Evolutionary conservation across 2,329 filamentous ascomycete genomes (phyloP).

Genomic region (Aspergillus sp.): DNA sequence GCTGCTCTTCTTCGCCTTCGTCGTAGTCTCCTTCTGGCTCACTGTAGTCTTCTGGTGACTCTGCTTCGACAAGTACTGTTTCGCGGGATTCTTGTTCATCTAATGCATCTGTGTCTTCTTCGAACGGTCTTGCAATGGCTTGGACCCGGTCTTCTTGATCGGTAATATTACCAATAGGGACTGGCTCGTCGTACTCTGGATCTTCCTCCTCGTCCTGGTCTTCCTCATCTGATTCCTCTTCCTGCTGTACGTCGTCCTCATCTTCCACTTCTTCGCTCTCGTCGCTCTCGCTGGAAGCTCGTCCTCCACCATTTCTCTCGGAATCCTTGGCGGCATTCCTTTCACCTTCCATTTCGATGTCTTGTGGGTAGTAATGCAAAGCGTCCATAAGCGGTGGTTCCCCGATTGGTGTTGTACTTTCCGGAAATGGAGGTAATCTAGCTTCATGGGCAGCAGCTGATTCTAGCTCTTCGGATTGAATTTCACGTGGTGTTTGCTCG

Average conservation of each 20-base stretch:
- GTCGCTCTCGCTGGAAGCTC: slow-evolving; percentile 1
- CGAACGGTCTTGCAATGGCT: too few relatives aligned
- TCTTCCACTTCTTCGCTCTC: slow-evolving; percentile 3
- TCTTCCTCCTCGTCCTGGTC: slow-evolving; percentile 7
- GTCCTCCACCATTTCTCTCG: slow-evolving; percentile 2
- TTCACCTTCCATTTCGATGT: slow-evolving; percentile 4
- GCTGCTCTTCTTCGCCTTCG: slow-evolving; percentile 9
- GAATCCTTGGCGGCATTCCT: background rate
- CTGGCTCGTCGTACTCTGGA: slow-evolving; percentile 1
- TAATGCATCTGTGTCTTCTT: background rate
- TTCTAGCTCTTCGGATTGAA: background rate
- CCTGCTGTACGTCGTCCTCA: background rate
- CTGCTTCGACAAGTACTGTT: slow-evolving; percentile 6
- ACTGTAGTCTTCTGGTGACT: slow-evolving; percentile 2
- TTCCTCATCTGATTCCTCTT: slow-evolving; percentile 1
- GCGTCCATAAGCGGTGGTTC: background rate
- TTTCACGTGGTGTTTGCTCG: background rate
- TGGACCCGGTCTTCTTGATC: too few relatives aligned
- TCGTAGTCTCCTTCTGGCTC: slow-evolving; percentile 6
- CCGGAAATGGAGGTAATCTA: background rate
- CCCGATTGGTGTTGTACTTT: background rate
- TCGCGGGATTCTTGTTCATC: slow-evolving; percentile 3
- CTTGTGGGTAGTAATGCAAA: background rate
- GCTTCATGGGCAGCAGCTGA: background rate
- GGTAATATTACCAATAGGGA: background rate